phyloP scores from a whole-genome alignment of 192 early-diverging fungal genomes.

The Backusella morwellensis region DNA sequence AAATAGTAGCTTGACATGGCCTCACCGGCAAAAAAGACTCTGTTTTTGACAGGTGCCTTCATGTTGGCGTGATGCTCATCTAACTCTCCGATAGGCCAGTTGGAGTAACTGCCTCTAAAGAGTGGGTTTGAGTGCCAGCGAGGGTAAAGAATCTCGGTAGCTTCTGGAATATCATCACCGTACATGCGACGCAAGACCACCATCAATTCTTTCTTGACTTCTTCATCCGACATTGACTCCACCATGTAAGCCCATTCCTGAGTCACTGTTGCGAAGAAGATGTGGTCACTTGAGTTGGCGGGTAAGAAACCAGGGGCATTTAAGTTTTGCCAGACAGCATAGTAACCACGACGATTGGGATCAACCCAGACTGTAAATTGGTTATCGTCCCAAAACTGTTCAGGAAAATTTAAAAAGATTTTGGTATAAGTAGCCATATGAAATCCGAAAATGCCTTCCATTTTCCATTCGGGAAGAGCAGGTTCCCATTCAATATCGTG shows the following conservation, averaged over 20 bases:
- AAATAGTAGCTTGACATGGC: conserved; percentile 30
- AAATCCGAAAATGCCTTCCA: conserved; percentile 35
- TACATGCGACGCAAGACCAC: conserved; percentile 33
- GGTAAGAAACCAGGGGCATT: conserved; percentile 33
- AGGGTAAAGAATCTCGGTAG: conserved; percentile 29
- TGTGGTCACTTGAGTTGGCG: conserved; percentile 17
- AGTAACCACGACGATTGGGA: conserved; percentile 26
- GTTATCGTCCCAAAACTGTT: conserved; percentile 37
- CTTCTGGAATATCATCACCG: conserved; percentile 26
- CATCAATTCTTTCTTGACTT: conserved; percentile 28
- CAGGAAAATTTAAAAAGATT: conserved; percentile 37
- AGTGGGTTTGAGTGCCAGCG: conserved; percentile 39
- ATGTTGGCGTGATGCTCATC: conserved; percentile 36
- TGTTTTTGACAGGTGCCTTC: conserved; percentile 31
- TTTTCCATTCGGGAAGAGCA: conserved; percentile 36
- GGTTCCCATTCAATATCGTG: conserved; percentile 33
- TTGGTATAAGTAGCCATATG: conserved; percentile 44
- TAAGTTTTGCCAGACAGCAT: conserved; percentile 33
- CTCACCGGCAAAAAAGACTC: conserved; percentile 42
- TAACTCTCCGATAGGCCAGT: conserved; percentile 41
- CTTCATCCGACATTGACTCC: conserved; percentile 26
- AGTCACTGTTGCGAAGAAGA: conserved; percentile 37
- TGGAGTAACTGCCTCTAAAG: conserved; percentile 37
- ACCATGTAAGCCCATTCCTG: conserved; percentile 24
- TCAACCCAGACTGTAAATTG: conserved; percentile 37